Evolutionary conservation across 1,139 yeast species (phyloP).

Genomic region (Yamadazyma buinensis): DNA sequence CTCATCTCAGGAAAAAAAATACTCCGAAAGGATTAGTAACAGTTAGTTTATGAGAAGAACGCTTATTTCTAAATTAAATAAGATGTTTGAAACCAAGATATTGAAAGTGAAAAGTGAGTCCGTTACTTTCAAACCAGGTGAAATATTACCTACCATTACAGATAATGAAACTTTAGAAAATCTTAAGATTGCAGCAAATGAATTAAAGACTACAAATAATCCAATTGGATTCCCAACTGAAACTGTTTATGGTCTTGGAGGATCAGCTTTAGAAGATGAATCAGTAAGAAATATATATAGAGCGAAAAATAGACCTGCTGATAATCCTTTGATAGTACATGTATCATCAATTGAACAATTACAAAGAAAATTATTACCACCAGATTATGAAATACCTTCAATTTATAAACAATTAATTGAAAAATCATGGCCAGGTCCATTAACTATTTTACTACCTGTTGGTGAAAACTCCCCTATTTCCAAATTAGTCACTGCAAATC

Average conservation of each 20-base stretch:
- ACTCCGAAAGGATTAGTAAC: no score
- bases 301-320: constrained; percentile 93
- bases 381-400: constrained; percentile 53
- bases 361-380: constrained; percentile 48
- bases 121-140: constrained; percentile 23
- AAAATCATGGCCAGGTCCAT: constrained; percentile 93
- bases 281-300: constrained; percentile 72
- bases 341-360: constrained; percentile 76
- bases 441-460: constrained; percentile 79
- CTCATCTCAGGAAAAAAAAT: not conserved
- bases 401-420: constrained; percentile 60
- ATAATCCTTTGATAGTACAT: constrained; percentile 90
- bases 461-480: constrained; percentile 55
- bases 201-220: constrained; percentile 46
- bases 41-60: no score
- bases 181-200: constrained; percentile 54
- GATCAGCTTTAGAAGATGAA: constrained; percentile 70
- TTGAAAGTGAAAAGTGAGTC: constrained; percentile 27
- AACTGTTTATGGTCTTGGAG: constrained; percentile 95
- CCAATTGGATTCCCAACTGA: constrained; percentile 96
- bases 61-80: not conserved
- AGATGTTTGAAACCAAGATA: constrained; percentile 22
- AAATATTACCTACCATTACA: constrained; percentile 36
- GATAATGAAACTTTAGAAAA: constrained; percentile 50
- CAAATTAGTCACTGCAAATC: constrained; percentile 75